Percentiles rank a stretch among this genome's conserved stretches.
These are phyloP conservation scores for Penicillium olsonii DNA, from an alignment of 2,329 filamentous ascomycete genomes.

Conservation along the genomic window DNA sequence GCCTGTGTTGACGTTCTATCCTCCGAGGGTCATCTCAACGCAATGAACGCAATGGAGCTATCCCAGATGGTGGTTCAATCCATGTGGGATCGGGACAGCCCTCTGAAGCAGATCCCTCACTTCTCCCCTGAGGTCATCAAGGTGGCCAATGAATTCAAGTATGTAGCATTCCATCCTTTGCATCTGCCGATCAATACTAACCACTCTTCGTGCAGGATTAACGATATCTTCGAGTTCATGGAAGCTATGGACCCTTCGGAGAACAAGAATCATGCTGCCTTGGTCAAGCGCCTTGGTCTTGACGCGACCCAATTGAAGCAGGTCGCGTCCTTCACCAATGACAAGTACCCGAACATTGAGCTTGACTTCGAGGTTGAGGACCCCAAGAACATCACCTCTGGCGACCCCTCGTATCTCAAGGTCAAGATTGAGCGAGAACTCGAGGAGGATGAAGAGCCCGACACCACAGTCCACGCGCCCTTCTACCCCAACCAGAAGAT, in stretches of 20 bases:
- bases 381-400: conserved; percentile 74
- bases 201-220: conserved; percentile 61
- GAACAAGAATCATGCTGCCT: conserved; percentile 74
- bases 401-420: conserved; percentile 77
- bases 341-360: conserved; percentile 93
- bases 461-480: conserved; percentile 86
- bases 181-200: conserved; percentile 31
- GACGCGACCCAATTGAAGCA: conserved; percentile 80
- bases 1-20: conserved; percentile 94
- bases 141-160: conserved; percentile 76
- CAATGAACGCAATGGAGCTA: conserved; percentile 98
- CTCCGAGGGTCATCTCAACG: conserved; percentile 93
- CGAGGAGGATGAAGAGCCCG: conserved; percentile 70
- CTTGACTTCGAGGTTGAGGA: conserved; percentile 86
- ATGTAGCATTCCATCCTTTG: conserved; percentile 41
- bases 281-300: conserved; percentile 77
- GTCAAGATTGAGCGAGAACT: conserved; percentile 84
- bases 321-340: conserved; percentile 93
- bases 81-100: conserved; percentile 98
- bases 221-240: conserved; percentile 97
- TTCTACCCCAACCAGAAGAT: conserved; percentile 92
- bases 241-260: conserved; percentile 97
- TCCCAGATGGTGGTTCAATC: conserved; percentile 98
- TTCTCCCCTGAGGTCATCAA: conserved; percentile 83
- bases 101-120: conserved; percentile 96